phyloP scores from a whole-genome alignment of 805 yeast genomes.

The Cyberlindnera veronae region DNA sequence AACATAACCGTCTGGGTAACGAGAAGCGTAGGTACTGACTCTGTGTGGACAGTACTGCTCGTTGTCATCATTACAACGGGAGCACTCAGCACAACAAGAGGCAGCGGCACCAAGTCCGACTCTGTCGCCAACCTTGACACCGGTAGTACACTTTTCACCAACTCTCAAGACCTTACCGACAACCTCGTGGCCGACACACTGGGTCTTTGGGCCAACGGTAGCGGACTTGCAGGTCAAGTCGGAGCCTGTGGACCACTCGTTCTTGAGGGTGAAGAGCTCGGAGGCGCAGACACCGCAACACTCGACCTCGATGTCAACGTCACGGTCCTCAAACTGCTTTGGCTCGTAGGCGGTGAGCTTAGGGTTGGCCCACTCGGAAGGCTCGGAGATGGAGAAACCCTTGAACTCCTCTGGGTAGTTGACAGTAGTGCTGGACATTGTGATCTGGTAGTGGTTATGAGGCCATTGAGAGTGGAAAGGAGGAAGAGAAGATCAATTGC shows the following conservation, averaged over 20 bases:
- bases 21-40: conserved; percentile 49
- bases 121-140: conserved; percentile 61
- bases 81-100: conserved; percentile 58
- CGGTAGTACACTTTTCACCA: conserved; percentile 50
- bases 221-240: conserved; percentile 23
- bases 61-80: conserved; percentile 50
- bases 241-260: conserved; percentile 45
- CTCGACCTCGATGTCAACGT: conserved; percentile 55
- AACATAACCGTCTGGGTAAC: conserved; percentile 43
- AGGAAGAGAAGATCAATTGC: not conserved
- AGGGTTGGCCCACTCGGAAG: conserved; percentile 54
- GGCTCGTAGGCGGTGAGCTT: conserved; percentile 47
- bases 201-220: conserved; percentile 33
- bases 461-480: too few relatives aligned
- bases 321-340: conserved; percentile 40
- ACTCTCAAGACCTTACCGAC: conserved; percentile 55
- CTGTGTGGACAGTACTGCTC: conserved; percentile 52
- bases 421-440: conserved; percentile 10
- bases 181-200: conserved; percentile 67
- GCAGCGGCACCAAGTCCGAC: conserved; percentile 80
- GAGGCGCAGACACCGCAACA: conserved; percentile 69
- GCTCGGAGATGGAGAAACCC: conserved; percentile 53
- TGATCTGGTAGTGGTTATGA: not conserved
- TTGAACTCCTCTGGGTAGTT: conserved; percentile 54
- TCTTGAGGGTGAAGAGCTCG: conserved; percentile 50